These are phyloP conservation scores for Lentithecium fluviatile DNA, from an alignment of 495 filamentous ascomycete genomes.

Conservation along the genomic window DNA sequence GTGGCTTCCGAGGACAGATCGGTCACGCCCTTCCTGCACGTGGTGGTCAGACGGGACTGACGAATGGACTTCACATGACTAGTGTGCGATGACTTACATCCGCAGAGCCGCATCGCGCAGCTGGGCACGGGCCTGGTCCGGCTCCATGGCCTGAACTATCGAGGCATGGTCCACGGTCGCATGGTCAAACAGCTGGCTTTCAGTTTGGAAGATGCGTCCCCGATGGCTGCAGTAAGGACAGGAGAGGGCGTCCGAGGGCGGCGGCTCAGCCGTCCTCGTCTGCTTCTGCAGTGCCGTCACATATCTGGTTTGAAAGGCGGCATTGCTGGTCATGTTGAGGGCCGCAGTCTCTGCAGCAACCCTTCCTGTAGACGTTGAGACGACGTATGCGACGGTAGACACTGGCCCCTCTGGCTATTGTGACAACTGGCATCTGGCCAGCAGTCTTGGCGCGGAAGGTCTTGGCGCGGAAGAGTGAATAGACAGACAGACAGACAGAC, in stretches of 20 bases:
- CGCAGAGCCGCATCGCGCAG: slow-evolving; percentile 12
- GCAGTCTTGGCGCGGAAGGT: background rate
- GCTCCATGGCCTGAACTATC: background rate
- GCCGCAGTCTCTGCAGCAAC: slow-evolving; percentile 2
- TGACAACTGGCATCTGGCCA: background rate
- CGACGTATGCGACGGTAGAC: slow-evolving; percentile 1
- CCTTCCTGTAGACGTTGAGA: slow-evolving; percentile 3
- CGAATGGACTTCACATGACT: slow-evolving; percentile 3
- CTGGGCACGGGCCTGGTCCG: slow-evolving; percentile 6
- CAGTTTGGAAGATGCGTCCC: slow-evolving; percentile 28
- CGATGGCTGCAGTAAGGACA: slow-evolving; percentile 28
- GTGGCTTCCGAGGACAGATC: slow-evolving; percentile 27
- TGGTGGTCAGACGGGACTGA: background rate
- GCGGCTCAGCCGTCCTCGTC: slow-evolving; percentile 27
- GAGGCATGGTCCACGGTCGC: slow-evolving; percentile 24
- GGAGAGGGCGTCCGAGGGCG: background rate
- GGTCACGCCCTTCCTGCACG: slow-evolving; percentile 11
- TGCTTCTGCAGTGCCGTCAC: slow-evolving; percentile 21
- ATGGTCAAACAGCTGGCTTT: slow-evolving; percentile 27
- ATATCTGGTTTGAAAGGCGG: slow-evolving; percentile 13
- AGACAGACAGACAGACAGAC: too few relatives aligned
- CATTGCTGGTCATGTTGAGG: slow-evolving; percentile 13
- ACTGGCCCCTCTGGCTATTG: too few relatives aligned
- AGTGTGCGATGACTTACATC: slow-evolving; percentile 10
- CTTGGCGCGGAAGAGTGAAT: background rate